Base-by-base conservation (phyloP, 2,329 filamentous ascomycete species). In the Pestalotiopsis sp. region DNA sequence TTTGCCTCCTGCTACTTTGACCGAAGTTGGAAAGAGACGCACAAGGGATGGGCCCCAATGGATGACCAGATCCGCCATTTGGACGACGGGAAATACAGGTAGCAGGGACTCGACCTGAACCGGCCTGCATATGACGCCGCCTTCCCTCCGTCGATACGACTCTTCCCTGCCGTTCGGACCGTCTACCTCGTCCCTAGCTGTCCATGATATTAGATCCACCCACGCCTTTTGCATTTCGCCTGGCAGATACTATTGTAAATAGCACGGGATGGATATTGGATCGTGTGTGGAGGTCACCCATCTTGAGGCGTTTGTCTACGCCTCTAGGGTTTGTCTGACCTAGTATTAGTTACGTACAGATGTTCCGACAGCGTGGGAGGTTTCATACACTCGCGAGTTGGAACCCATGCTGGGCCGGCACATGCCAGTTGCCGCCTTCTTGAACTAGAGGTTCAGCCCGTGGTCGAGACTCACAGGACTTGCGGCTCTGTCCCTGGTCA, bases 291-390 rank as follows among this genome's bases (percentile, higher is more conserved):
- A 59, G 45, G 45, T 52, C 45, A n/a, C 45, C 45, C 17, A 23
- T 52, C 9, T 52, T 52, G 45, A 20, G 27, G 57, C 57, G 11
- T 13, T 27, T 13, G 11, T 27, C 9, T 27, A 9, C 14, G 23
- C 23, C 17, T 1, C 57, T 59, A 36, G 23, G 27, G 27, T 27
- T 17, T 27, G 57, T 27, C 57, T 36, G 27, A n/a, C 57, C 23
- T 59, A 27, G 57, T 59, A 59, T 59, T 59, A 13, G 57, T 59
- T 59, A 59, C 57, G 57, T 59, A 59, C 57, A 59, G 57, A 36
- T 14, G 57, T 59, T 36, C 57, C 20, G 57, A 27, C 57, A 27
- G 57, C 57, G 57, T 59, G 57, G 57, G 57, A 59, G 57, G 25
- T 23, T 11, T 11, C 25, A 36, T 11, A 12, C n/a, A 59, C 20